Evolutionary conservation across 2,329 filamentous ascomycete genomes (phyloP).

Genomic region (Fusarium pseudonygamai): DNA sequence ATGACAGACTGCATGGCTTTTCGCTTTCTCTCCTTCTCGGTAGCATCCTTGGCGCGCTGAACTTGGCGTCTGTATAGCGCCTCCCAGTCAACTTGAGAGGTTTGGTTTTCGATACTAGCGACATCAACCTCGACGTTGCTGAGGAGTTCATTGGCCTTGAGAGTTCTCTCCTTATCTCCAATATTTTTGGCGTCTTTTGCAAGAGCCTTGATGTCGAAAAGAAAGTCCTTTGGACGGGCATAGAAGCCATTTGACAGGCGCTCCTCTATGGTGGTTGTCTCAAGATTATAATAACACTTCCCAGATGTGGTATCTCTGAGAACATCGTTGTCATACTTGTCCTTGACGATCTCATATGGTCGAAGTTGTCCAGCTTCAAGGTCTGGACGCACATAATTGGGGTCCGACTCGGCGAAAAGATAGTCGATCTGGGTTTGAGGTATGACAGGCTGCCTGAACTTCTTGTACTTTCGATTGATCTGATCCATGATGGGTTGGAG

Average conservation of each 20-base stretch:
- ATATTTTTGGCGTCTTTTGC: slow-evolving; percentile 84
- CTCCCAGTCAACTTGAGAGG: slow-evolving; percentile 79
- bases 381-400: slow-evolving; percentile 71
- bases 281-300: slow-evolving; percentile 95
- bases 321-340: slow-evolving; percentile 81
- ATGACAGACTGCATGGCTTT: slow-evolving; percentile 66
- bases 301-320: slow-evolving; percentile 77
- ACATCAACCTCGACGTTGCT: slow-evolving; percentile 96
- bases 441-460: slow-evolving; percentile 84
- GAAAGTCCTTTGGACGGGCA: slow-evolving; percentile 87
- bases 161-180: slow-evolving; percentile 82
- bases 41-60: slow-evolving; percentile 67
- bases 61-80: slow-evolving; percentile 79
- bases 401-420: slow-evolving; percentile 84
- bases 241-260: slow-evolving; percentile 98
- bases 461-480: slow-evolving; percentile 88
- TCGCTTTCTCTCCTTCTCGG: slow-evolving; percentile 71
- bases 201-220: slow-evolving; percentile 85
- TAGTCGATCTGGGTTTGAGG: slow-evolving; percentile 79
- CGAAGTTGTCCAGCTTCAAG: slow-evolving; percentile 65
- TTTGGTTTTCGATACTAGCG: slow-evolving; percentile 75
- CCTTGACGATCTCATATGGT: slow-evolving; percentile 82
- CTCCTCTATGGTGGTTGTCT: slow-evolving; percentile 92
- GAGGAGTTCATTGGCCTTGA: slow-evolving; percentile 91
- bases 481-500: slow-evolving; percentile 98